Conservation (phyloP, 805 yeast genomes). For the Brettanomyces bruxellensis region DNA sequence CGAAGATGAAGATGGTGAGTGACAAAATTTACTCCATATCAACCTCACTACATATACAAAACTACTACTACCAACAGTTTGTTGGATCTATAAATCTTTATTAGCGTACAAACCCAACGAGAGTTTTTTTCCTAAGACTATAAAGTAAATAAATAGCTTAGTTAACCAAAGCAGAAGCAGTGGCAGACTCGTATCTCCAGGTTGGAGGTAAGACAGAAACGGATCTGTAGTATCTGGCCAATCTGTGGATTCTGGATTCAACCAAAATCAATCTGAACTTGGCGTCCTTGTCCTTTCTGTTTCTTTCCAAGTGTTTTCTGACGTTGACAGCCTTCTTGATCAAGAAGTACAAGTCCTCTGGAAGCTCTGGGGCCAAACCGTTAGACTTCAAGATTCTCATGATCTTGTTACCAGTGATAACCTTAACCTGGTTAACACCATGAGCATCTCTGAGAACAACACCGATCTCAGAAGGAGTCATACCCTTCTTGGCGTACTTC, state of each 20-base stretch:
- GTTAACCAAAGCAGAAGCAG: constrained; percentile 99
- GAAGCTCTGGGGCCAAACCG: constrained; percentile 99
- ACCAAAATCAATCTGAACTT: constrained; percentile 99
- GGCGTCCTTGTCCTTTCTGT: constrained; percentile 99
- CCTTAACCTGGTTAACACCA: constrained; percentile 97
- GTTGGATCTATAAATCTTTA: not conserved
- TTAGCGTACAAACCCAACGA: not conserved
- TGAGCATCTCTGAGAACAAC: constrained; percentile 99
- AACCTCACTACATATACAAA: not conserved
- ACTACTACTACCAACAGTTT: no score
- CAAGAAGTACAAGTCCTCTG: constrained; percentile 98
- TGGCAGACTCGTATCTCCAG: constrained; percentile 99
- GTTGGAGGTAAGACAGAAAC: constrained; percentile 98
- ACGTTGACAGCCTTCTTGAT: constrained; percentile 99
- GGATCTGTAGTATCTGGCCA: constrained; percentile 99
- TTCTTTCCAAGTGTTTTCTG: constrained; percentile 99
- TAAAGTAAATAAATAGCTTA: constrained; percentile 26
- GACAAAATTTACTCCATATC: not conserved
- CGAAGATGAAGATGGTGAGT: not conserved
- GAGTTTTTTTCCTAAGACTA: no score
- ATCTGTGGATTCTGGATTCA: constrained; percentile 99
- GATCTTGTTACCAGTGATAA: constrained; percentile 98
- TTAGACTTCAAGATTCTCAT: constrained; percentile 98
- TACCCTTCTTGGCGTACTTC: constrained; percentile 99
- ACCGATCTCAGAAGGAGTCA: constrained; percentile 99